Evolutionary conservation across 495 filamentous ascomycete species (phyloP).

Genomic region (Penicillium steckii): DNA sequence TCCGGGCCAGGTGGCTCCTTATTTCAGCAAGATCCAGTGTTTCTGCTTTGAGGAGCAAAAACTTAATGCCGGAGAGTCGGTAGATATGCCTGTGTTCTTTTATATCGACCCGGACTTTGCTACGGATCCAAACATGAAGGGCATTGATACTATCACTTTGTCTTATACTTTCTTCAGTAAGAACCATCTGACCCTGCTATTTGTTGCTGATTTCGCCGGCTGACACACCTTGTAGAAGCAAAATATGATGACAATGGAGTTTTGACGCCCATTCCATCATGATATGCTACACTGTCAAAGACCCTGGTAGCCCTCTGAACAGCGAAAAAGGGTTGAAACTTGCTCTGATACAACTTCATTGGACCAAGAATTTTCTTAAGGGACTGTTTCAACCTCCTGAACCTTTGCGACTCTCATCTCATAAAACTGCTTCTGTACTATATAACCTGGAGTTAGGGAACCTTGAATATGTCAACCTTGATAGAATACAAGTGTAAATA

Average conservation of each 20-base stretch:
- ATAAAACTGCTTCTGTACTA: conserved; percentile 22
- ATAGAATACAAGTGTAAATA: neutral
- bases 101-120: conserved; percentile 97
- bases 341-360: too few species aligned
- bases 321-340: too few species aligned
- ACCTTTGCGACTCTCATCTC: conserved; percentile 15
- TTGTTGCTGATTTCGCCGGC: neutral
- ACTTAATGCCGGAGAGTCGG: conserved; percentile 90
- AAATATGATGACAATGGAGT: conserved; percentile 84
- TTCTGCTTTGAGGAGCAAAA: conserved; percentile 99
- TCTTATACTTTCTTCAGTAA: conserved; percentile 99
- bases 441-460: conserved; percentile 11
- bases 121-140: conserved; percentile 87
- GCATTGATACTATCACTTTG: conserved; percentile 90
- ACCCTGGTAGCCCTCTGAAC: too few species aligned
- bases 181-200: conserved; percentile 25
- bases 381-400: neutral
- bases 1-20: conserved; percentile 91
- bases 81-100: conserved; percentile 99
- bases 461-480: neutral
- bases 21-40: conserved; percentile 99
- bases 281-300: neutral
- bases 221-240: conserved; percentile 61
- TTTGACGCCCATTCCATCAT: conserved; percentile 40
- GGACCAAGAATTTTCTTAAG: too few species aligned